Conservation (phyloP, 768 basidiomycete genomes). For the Tulasnella sp. region DNA sequence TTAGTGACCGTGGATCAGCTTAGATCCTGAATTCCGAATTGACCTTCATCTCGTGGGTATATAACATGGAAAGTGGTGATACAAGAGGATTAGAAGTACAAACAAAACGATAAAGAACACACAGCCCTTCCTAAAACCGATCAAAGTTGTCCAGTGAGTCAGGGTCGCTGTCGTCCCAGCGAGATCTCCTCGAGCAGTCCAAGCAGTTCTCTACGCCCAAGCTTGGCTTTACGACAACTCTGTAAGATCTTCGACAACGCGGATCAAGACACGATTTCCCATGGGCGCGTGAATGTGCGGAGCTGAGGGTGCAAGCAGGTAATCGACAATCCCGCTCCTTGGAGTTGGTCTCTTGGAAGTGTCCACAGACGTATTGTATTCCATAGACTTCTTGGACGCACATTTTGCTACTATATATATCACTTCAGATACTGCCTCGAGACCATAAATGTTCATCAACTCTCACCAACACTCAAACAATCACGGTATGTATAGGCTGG, state of each 20-base stretch:
- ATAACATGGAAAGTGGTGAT: no score
- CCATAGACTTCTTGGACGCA: constrained; percentile 9
- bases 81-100: no score
- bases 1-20: no score
- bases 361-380: background rate
- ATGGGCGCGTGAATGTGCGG: background rate
- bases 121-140: no score
- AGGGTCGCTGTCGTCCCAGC: no score
- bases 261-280: background rate
- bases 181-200: no score
- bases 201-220: background rate
- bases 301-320: constrained; percentile 6
- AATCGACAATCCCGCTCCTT: constrained; percentile 6
- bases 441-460: background rate
- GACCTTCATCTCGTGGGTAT: no score
- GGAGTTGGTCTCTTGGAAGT: constrained; percentile 3
- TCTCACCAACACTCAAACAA: no score
- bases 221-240: constrained; percentile 1
- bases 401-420: background rate
- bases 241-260: background rate
- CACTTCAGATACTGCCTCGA: background rate
- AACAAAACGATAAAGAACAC: no score
- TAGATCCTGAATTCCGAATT: no score
- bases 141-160: no score
- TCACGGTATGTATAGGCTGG: no score